Evolutionary conservation across 2,329 filamentous ascomycete species (phyloP), one percentile per base, ranked within the genome.

Genomic region (Tolypocladium ovalisporum): DNA sequence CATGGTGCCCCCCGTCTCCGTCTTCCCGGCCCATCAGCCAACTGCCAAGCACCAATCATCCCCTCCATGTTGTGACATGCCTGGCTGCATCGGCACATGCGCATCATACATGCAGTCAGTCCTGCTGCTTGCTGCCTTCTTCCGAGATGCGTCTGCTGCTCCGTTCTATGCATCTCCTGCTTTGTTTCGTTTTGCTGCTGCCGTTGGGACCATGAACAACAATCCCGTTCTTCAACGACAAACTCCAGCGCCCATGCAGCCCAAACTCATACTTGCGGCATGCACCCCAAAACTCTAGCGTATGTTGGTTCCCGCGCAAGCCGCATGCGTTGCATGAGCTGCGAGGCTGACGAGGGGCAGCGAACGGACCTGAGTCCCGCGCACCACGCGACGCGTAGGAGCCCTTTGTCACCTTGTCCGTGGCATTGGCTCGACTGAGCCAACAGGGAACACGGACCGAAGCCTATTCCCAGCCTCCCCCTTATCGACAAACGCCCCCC

Each of bases 31-130:
- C 27, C 15, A 17, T n/a, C 44, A 8, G 13, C 52, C 35, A 37
- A 39, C 52, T 36, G 15, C 52, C 49, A 35, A 29, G 37, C 29
- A 34, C 29, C n/a, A 22, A 19, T 3, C 39, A 40, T 19, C 39
- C 44, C 29, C 47, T 34, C 27, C 29, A 34, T 34, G 27, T 58
- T 62, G 47, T 51, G 27, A 17, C 22, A 51, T 47, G 49, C 37
- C 29, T 34, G 39, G 39, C 40, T 51, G 56, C 56, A 54, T 54
- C 56, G 52, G 65, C 62, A 67, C 62, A 66, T 71, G 69, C 68
- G 68, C 62, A 69, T 68, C 69, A 71, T 71, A 70, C 68, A 47
- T 71, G 66, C 69, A 68, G 66, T 63, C 59, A 12, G 24, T 44
- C n/a, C 37, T 42, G 8, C 40, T 39, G n/a, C 40, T 44, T 35